Evolutionary conservation across 805 yeast genomes (phyloP).

Genomic region (Teunomyces panamensis): DNA sequence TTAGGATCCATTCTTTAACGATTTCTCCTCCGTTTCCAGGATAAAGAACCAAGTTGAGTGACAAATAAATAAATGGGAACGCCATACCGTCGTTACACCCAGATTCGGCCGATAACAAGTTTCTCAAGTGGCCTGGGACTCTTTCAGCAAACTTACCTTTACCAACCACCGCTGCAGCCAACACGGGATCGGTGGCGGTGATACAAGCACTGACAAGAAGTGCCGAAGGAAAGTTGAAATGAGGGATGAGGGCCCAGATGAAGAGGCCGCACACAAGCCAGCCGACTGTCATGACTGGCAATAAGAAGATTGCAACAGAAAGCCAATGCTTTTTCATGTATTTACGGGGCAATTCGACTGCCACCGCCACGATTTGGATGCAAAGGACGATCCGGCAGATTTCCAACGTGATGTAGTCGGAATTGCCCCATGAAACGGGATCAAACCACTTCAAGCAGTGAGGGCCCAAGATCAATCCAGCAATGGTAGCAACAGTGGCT

Average conservation of each 20-base stretch:
- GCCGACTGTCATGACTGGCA: slow-evolving; percentile 88
- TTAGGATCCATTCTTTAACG: slow-evolving; percentile 74
- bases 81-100: slow-evolving; percentile 97
- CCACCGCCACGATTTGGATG: slow-evolving; percentile 89
- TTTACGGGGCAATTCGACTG: slow-evolving; percentile 87
- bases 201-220: slow-evolving; percentile 80
- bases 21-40: slow-evolving; percentile 64
- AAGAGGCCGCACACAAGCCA: slow-evolving; percentile 83
- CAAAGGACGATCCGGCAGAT: slow-evolving; percentile 78
- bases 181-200: slow-evolving; percentile 93
- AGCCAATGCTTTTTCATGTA: slow-evolving; percentile 84
- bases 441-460: slow-evolving; percentile 79
- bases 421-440: slow-evolving; percentile 82
- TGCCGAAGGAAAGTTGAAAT: slow-evolving; percentile 66
- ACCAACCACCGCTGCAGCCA: slow-evolving; percentile 94
- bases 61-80: slow-evolving; percentile 77
- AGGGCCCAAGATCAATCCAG: slow-evolving; percentile 87
- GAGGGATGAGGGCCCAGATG: slow-evolving; percentile 74
- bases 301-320: slow-evolving; percentile 67
- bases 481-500: slow-evolving; percentile 82
- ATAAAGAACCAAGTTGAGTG: slow-evolving; percentile 65
- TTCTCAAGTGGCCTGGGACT: slow-evolving; percentile 90
- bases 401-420: slow-evolving; percentile 79
- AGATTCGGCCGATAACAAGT: slow-evolving; percentile 78
- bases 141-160: slow-evolving; percentile 88